Evolutionary conservation across 257 asterid genomes (phyloP), one percentile per base, ranked within the genome.

Genomic region (Mentha longifolia): DNA sequence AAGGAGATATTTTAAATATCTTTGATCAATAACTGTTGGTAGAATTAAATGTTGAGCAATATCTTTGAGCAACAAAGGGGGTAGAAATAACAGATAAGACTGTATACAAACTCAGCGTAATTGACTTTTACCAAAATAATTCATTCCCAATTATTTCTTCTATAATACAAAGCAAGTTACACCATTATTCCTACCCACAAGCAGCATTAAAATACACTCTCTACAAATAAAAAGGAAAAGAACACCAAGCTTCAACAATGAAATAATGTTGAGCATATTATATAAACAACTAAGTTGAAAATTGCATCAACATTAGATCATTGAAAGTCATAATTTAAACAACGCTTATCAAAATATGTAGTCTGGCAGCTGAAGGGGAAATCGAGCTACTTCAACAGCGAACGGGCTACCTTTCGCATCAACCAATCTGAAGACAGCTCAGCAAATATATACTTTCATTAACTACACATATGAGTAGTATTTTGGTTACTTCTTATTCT

Each of bases 341-440:
- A 10, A 2, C 25, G 39, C 54, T 49, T 14, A 69, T 87, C 83
- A 88, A 89, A 85, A 92, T 41, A 92, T 84, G 78, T 92, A 92
- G 75, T 88, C 97, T 0, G 95, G 97, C 79, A 85, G 65, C 72
- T 79, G 77, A 45, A 92, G 82, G 28, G 93, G 83, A 74, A 90
- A 90, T 46, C 77, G 84, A 50, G 92, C 80, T 72, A 85, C 96
- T 74, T 83, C 89, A 49, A 81, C 97, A 25, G 77, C 70, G 74
- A 90, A 92, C 0, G 84, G 86, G 71, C 77, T 67, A 9, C 92
- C 95, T 76, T 78, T 81, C 45, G 92, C 83, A 68, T 87, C 91
- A 41, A 61, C 77, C 77, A 92, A 88, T 49, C 98, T 91, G 91
- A 46, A 73, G 31, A 75, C 72, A 72, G 70, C 20, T 6, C 20